A percentile compares a stretch with the other conserved stretches of the same genome.
Evolutionary conservation across 495 filamentous ascomycete genomes (phyloP).

Genomic region (Penicillium cosmopolitanum): DNA sequence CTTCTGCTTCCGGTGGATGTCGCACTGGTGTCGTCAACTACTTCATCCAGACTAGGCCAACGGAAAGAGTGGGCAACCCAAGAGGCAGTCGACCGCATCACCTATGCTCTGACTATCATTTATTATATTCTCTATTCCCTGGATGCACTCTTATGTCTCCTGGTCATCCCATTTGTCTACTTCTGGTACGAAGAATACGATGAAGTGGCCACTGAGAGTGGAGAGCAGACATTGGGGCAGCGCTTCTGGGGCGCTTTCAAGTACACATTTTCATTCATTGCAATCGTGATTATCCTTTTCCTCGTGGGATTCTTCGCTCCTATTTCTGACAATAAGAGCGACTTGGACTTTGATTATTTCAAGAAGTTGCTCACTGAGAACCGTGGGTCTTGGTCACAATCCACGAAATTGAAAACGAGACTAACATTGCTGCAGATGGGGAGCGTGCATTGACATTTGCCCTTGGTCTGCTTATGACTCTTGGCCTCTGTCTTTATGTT

Average conservation of each 20-base stretch:
- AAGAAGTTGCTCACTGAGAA: constrained; percentile 81
- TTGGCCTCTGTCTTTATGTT: constrained; percentile 83
- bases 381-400: constrained; percentile 52
- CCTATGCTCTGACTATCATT: constrained; percentile 78
- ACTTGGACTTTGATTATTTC: constrained; percentile 86
- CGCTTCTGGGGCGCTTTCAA: constrained; percentile 83
- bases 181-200: constrained; percentile 99
- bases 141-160: constrained; percentile 87
- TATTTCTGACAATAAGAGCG: constrained; percentile 62
- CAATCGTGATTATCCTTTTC: constrained; percentile 80
- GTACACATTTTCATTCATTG: constrained; percentile 85
- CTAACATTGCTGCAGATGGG: constrained; percentile 58
- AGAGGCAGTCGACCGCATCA: constrained; percentile 72
- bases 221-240: constrained; percentile 67
- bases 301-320: constrained; percentile 93
- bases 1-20: constrained; percentile 94
- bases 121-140: constrained; percentile 93
- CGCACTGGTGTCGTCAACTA: constrained; percentile 88
- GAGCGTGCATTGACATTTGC: constrained; percentile 91
- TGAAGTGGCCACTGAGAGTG: constrained; percentile 77
- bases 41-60: constrained; percentile 69
- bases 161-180: constrained; percentile 93
- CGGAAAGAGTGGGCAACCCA: constrained; percentile 96
- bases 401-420: not conserved
- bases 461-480: constrained; percentile 78